phyloP scores from a whole-genome alignment of 2,329 filamentous ascomycete genomes.

The Kalmusia sp. region DNA sequence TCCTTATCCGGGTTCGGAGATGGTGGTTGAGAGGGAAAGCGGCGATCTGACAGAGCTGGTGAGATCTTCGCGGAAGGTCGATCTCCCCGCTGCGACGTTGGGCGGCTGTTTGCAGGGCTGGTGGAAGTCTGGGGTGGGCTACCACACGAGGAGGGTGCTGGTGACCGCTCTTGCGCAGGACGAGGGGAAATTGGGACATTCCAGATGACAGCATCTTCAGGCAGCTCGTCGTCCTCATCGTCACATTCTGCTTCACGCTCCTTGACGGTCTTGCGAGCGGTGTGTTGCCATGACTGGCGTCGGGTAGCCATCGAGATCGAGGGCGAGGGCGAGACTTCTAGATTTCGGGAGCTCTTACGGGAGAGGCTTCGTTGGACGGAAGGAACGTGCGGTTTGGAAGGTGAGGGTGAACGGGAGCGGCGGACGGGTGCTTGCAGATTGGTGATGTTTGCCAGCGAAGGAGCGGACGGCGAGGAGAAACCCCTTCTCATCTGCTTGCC shows the following conservation, averaged over 20 bases:
- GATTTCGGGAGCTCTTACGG: slow-evolving; percentile 39
- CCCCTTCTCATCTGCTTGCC: slow-evolving; percentile 48
- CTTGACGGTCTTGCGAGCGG: slow-evolving; percentile 67
- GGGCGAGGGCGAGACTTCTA: slow-evolving; percentile 39
- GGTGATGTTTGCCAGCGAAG: slow-evolving; percentile 37
- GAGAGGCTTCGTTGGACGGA: slow-evolving; percentile 40
- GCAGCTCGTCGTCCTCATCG: slow-evolving; percentile 76
- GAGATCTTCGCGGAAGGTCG: slow-evolving; percentile 33
- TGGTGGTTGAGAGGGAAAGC: slow-evolving; percentile 23
- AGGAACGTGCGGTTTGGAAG: slow-evolving; percentile 33
- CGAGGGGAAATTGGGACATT: slow-evolving; percentile 81
- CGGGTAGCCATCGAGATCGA: slow-evolving; percentile 37
- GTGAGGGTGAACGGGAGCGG: slow-evolving; percentile 46
- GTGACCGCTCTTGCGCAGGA: slow-evolving; percentile 46
- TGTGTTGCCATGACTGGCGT: slow-evolving; percentile 70
- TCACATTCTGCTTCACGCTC: slow-evolving; percentile 82
- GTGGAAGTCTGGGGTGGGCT: slow-evolving; percentile 36
- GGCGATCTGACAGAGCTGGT: slow-evolving; percentile 29
- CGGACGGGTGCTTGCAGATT: slow-evolving; percentile 40
- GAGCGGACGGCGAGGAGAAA: slow-evolving; percentile 48
- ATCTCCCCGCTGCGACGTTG: slow-evolving; percentile 15
- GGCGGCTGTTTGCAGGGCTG: slow-evolving; percentile 22
- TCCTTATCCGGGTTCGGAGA: slow-evolving; percentile 29
- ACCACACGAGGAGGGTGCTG: slow-evolving; percentile 39
- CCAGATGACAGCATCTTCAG: slow-evolving; percentile 78